Conservation (phyloP, 805 yeast genomes). For the Ogataea nonfermentans region DNA sequence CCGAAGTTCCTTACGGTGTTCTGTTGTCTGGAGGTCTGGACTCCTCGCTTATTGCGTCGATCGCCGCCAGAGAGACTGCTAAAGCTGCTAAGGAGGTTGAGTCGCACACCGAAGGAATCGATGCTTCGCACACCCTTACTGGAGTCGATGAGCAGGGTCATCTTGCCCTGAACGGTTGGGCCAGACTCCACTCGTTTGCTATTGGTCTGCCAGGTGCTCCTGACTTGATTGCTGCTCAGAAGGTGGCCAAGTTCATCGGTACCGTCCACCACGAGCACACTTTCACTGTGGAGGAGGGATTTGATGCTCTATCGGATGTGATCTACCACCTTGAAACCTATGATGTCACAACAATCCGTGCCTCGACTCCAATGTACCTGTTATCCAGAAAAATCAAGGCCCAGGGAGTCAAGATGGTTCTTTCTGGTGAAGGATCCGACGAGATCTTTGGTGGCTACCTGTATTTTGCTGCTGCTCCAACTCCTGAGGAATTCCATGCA, state of each 20-base stretch:
- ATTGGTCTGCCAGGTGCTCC: conserved; percentile 98
- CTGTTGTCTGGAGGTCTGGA: conserved; percentile 96
- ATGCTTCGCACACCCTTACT: conserved; percentile 70
- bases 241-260: conserved; percentile 94
- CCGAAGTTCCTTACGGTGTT: conserved; percentile 99
- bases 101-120: conserved; percentile 46
- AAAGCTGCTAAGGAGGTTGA: conserved; percentile 60
- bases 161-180: conserved; percentile 72
- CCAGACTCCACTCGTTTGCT: conserved; percentile 91
- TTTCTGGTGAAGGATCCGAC: conserved; percentile 98
- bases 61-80: conserved; percentile 94
- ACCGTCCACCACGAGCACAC: conserved; percentile 98
- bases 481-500: conserved; percentile 86
- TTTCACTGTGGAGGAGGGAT: conserved; percentile 94
- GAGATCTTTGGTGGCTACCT: conserved; percentile 98
- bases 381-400: conserved; percentile 97
- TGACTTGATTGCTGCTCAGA: conserved; percentile 92
- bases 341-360: conserved; percentile 98
- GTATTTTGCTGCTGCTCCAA: conserved; percentile 96
- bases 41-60: conserved; percentile 92
- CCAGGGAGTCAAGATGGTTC: conserved; percentile 98
- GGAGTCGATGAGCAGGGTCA: conserved; percentile 92
- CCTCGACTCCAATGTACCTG: conserved; percentile 98
- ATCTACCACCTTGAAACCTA: conserved; percentile 95
- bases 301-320: conserved; percentile 92